Evolutionary conservation across 1,139 yeast species (phyloP), one percentile per base, ranked within the genome.

Genomic region (Saccharomycopsis hybrid): DNA sequence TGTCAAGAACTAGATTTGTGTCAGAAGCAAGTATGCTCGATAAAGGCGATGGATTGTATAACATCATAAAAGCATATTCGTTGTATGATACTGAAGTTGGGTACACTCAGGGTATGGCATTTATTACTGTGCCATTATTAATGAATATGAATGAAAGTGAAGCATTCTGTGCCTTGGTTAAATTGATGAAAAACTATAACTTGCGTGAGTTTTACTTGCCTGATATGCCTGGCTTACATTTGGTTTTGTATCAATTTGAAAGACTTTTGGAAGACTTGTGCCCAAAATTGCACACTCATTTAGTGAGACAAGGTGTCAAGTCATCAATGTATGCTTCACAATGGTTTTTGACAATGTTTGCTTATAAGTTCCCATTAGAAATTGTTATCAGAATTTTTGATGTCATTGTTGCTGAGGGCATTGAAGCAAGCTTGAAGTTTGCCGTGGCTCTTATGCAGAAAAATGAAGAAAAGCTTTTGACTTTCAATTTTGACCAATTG

Each of bases 41-140:
- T 41, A 77, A 76, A 55, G 72, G 73, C 41, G 80, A 76, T 43
- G 81, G 87, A 44, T 68, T 92, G 40, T 85, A 73, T 62, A 80
- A 81, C 54, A 82, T 92, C 35, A 78, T 92, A 56, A 86, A 85
- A 62, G 90, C 90, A 0, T 92, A 90, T 66, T 81, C 94, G 25
- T 68, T 88, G 48, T 85, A 80, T 64, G 97, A 92, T 62, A 82
- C 87, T 1, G 97, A 89, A 51, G 96, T 92, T 39, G 98, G 98
- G 0, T 92, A 92, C 62, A 92, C 97, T 1, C 97, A 92, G 65
- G 97, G 98, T 4, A 88, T 92, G 96, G 95, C 94, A 1, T 90
- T 92, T 61, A 78, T 92, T 43, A 78, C 88, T 0, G 89, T 88
- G 5, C 97, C 97, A 0, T 67, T 92, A 49, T 72, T 89, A 48